phyloP scores from a whole-genome alignment of 2,329 filamentous ascomycete species.

The Microsporum audouinii region DNA sequence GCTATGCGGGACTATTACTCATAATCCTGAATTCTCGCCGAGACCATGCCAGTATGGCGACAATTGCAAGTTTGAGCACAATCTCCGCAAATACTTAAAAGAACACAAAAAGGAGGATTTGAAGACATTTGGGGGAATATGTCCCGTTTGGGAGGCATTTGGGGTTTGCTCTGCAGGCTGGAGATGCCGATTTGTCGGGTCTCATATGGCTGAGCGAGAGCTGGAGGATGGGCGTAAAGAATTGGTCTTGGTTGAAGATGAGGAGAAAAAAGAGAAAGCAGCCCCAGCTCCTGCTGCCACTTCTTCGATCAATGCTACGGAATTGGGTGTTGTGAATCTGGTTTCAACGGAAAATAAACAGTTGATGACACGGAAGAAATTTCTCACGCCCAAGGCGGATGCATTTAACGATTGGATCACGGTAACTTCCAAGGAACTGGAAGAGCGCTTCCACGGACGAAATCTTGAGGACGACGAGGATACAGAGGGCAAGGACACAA shows the following conservation, averaged over 20 bases:
- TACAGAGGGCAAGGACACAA: slow-evolving; percentile 19
- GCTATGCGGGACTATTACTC: slow-evolving; percentile 63
- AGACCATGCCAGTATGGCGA: slow-evolving; percentile 63
- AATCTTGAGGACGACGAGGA: slow-evolving; percentile 26
- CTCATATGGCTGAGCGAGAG: slow-evolving; percentile 72
- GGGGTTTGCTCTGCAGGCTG: slow-evolving; percentile 75
- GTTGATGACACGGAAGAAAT: slow-evolving; percentile 60
- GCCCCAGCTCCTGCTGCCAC: slow-evolving; percentile 12
- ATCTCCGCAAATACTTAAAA: slow-evolving; percentile 72
- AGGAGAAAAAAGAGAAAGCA: slow-evolving; percentile 33
- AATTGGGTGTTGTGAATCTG: slow-evolving; percentile 63
- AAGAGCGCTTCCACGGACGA: slow-evolving; percentile 40
- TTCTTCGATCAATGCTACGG: slow-evolving; percentile 20
- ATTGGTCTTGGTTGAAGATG: slow-evolving; percentile 56
- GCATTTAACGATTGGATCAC: slow-evolving; percentile 68
- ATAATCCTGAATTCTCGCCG: slow-evolving; percentile 70
- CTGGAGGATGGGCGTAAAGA: slow-evolving; percentile 72
- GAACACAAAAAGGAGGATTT: slow-evolving; percentile 74
- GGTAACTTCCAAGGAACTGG: slow-evolving; percentile 42
- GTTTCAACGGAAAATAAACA: slow-evolving; percentile 60
- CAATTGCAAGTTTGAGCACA: slow-evolving; percentile 69
- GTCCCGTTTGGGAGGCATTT: slow-evolving; percentile 66
- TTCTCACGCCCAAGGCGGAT: slow-evolving; percentile 61
- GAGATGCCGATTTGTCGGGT: slow-evolving; percentile 85
- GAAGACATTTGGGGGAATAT: slow-evolving; percentile 61